Base-by-base conservation (phyloP, 2,329 filamentous ascomycete species). In the Salinomyces thailandicus region DNA sequence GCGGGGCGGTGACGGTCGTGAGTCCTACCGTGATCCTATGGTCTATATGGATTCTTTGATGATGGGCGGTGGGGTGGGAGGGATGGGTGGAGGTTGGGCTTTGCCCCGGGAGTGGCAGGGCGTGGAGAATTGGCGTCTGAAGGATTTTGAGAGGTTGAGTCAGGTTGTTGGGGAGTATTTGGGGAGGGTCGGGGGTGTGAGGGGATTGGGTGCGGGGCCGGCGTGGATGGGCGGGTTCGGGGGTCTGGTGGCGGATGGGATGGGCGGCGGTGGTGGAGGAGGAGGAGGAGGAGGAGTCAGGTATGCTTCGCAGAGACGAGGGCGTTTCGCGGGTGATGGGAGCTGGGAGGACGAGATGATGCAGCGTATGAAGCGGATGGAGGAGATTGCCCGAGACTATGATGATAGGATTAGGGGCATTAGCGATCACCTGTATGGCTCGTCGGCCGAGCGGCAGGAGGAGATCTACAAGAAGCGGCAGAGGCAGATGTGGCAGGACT, bases 61-160 rank as follows among this genome's bases (percentile, higher is more conserved):
- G 31, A 22, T 34, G 27, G 42, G 38, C 17, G 39, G 36, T 19
- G 35, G 39, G 8, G 30, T 36, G 5, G 35, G 36, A 17, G 36
- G 29, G 19, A 18, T 6, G 6, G 32, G 30, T 18, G 34, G 24
- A 19, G 36, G 33, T 32, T 22, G 14, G 19, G 24, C 28, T 17
- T 17, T 42, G 28, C 36, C 43, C 12, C 15, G 5, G 9, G 34
- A 17, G 7, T 50, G 43, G 41, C 44, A 47, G 17, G 37, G 42
- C 27, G 37, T 45, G 16, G 13, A 19, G n/a, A 28, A 41, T 11
- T 54, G 51, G 51, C 44, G 43, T 12, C 33, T 41, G n/a, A 43
- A 42, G 19, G 52, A 54, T 34, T 52, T 40, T 36, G 48, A 54
- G 33, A 38, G 49, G 20, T 35, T 54, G 29, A 44, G 43, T 2